Percentiles rank a stretch among this genome's conserved stretches.
These are phyloP conservation scores for Neurospora sp. DNA, from an alignment of 495 filamentous ascomycete species.

Conservation along the genomic window DNA sequence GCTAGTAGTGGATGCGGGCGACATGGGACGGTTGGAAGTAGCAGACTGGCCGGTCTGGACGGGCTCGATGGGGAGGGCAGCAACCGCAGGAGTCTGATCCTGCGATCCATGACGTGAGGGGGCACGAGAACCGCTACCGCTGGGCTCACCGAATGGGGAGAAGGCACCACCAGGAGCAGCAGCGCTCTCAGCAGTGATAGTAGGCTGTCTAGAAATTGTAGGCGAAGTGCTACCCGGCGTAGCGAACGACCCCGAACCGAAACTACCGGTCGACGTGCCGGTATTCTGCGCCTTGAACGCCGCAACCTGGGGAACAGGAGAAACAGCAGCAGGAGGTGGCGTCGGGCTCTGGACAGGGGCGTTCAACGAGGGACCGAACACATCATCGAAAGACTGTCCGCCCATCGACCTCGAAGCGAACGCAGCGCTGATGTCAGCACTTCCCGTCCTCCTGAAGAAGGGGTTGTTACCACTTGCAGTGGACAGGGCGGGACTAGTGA, in stretches of 20 bases:
- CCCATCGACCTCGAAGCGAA: slow-evolving; percentile 34
- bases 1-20: slow-evolving; percentile 2
- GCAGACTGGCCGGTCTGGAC: slow-evolving; percentile 25
- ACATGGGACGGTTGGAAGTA: slow-evolving; percentile 20
- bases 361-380: slow-evolving; percentile 68
- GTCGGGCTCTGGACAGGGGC: slow-evolving; percentile 19
- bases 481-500: slow-evolving; percentile 59
- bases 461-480: slow-evolving; percentile 76
- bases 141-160: slow-evolving; percentile 51
- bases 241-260: slow-evolving; percentile 35
- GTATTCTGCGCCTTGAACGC: slow-evolving; percentile 58
- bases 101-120: background rate
- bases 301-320: slow-evolving; percentile 19
- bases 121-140: slow-evolving; percentile 7
- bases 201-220: slow-evolving; percentile 37
- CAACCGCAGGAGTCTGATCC: slow-evolving; percentile 4
- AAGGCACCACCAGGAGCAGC: slow-evolving; percentile 22
- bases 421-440: slow-evolving; percentile 53
- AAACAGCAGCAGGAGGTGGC: slow-evolving; percentile 42
- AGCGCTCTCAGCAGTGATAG: slow-evolving; percentile 31
- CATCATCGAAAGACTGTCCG: slow-evolving; percentile 73
- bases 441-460: slow-evolving; percentile 72
- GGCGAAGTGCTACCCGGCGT: slow-evolving; percentile 47
- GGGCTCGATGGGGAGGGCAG: slow-evolving; percentile 19
- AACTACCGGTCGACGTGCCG: slow-evolving; percentile 38